Evolutionary conservation across 441 rosid genomes (phyloP).

Genomic region (Biscutella laevigata): DNA sequence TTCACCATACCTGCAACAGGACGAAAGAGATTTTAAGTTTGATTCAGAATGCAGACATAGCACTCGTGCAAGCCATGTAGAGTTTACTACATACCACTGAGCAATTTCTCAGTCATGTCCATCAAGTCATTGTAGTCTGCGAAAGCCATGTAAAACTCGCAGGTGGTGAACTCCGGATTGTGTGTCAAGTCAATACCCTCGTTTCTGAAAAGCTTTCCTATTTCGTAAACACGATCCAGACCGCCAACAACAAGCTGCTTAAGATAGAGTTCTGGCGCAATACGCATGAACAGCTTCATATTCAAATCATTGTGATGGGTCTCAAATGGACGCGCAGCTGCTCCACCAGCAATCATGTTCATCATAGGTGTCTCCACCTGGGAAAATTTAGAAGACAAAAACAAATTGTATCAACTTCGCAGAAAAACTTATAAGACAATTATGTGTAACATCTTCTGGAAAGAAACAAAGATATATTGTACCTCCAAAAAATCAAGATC

Average conservation of each 20-base stretch:
- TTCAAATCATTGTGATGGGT: constrained; percentile 83
- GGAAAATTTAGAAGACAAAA: no score
- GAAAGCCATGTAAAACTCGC: constrained; percentile 91
- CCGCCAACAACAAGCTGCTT: constrained; percentile 87
- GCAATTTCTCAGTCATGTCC: constrained; percentile 64
- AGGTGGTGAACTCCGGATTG: constrained; percentile 89
- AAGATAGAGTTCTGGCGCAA: constrained; percentile 79
- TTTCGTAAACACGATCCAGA: constrained; percentile 71
- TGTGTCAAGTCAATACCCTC: constrained; percentile 93
- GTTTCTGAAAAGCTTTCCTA: constrained; percentile 84
- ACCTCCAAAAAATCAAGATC: constrained; percentile 67
- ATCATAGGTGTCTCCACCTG: constrained; percentile 92
- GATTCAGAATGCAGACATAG: neutral
- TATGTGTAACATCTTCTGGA: no score
- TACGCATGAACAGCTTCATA: constrained; percentile 74
- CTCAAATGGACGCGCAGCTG: constrained; percentile 85
- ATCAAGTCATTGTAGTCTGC: constrained; percentile 85
- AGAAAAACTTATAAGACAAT: no score
- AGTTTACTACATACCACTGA: constrained; percentile 51
- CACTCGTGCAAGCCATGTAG: neutral
- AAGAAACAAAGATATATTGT: neutral
- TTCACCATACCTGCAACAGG: constrained; percentile 58
- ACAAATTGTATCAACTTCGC: neutral
- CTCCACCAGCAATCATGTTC: constrained; percentile 93
- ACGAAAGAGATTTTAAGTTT: neutral